Conservation (phyloP, 805 yeast genomes). For the Saccharomycopsis javanensis region DNA sequence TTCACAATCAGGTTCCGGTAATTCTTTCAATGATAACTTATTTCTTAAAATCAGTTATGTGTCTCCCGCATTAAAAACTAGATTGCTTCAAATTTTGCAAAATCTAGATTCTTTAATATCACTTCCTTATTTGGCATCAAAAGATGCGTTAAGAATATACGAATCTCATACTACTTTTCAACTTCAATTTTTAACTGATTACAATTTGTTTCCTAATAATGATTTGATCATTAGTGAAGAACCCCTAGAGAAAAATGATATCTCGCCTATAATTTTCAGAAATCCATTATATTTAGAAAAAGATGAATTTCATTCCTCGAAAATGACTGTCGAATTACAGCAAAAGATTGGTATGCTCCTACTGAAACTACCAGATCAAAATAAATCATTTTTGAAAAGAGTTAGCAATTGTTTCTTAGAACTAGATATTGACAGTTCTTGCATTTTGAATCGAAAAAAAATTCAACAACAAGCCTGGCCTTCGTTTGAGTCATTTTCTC, state of each 20-base stretch:
- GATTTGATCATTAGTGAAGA: conserved; percentile 44
- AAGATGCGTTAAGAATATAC: conserved; percentile 36
- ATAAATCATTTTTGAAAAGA: conserved; percentile 31
- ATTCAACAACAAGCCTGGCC: conserved; percentile 18
- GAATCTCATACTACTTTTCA: conserved; percentile 77
- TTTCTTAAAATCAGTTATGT: conserved; percentile 61
- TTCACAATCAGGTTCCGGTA: conserved; percentile 39
- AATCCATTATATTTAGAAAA: conserved; percentile 35
- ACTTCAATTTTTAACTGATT: conserved; percentile 74
- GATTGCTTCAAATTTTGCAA: background rate
- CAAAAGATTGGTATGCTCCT: conserved; percentile 1
- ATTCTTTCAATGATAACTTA: conserved; percentile 20
- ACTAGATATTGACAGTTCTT: conserved; percentile 54
- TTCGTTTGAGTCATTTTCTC: background rate
- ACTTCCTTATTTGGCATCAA: background rate
- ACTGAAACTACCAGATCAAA: conserved; percentile 10
- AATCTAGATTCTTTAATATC: background rate
- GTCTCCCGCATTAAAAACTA: conserved; percentile 34
- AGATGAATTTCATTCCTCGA: conserved; percentile 13
- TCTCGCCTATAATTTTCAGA: conserved; percentile 37
- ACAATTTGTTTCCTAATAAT: conserved; percentile 74
- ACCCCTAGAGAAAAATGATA: conserved; percentile 15
- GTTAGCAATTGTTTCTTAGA: conserved; percentile 60
- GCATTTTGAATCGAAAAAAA: conserved; percentile 39
- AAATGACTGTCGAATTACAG: conserved; percentile 19